Percentiles rank a stretch among this genome's conserved stretches.
phyloP scores from a whole-genome alignment of 768 basidiomycete genomes.

The Suillus alpinus region DNA sequence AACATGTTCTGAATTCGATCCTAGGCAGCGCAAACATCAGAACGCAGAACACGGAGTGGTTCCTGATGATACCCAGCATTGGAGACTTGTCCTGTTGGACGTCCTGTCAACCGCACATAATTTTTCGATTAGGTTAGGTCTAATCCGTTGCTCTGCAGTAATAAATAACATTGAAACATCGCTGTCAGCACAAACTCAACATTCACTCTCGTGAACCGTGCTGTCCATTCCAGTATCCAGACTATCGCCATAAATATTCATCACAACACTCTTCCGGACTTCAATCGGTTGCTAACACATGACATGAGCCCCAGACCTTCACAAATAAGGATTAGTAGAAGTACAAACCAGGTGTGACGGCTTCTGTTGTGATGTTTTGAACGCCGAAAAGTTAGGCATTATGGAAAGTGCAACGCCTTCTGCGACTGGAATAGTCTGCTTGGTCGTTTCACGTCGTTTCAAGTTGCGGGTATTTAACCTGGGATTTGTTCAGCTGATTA shows the following conservation, averaged over 20 bases:
- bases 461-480: slow-evolving; percentile 2
- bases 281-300: background rate
- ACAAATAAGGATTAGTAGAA: background rate
- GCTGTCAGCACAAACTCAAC: background rate
- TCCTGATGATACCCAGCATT: no score
- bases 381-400: no score
- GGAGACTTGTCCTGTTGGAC: no score
- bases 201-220: background rate
- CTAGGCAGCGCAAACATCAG: no score
- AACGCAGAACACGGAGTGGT: no score
- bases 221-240: background rate
- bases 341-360: background rate
- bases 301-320: background rate
- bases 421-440: background rate
- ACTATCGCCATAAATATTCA: background rate
- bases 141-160: no score
- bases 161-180: no score
- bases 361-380: background rate
- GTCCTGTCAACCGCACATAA: no score
- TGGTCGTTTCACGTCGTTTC: background rate
- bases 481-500: background rate
- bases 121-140: no score
- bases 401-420: background rate
- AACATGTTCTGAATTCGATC: no score
- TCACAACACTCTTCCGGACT: background rate